Conservation (phyloP, 163 green algal genomes). For the Scenedesmus sp. region DNA sequence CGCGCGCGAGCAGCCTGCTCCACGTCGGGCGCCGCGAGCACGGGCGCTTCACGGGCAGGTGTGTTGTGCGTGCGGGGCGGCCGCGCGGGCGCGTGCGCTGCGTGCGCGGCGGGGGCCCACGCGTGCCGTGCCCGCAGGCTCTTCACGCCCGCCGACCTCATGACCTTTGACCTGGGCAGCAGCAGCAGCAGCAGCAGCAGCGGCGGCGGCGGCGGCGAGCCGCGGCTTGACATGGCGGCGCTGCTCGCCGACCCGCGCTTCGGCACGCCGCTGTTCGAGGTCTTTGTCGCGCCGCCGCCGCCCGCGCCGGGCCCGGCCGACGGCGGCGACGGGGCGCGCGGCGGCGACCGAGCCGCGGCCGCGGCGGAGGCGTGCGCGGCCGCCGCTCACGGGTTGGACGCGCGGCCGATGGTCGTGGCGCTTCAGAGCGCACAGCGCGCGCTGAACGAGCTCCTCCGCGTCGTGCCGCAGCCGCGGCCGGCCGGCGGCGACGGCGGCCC, state of each 20-base stretch:
- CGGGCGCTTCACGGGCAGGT: constrained; percentile 1
- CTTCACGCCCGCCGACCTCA: constrained; percentile 25
- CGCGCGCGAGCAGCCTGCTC: background rate
- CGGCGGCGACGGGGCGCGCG: background rate
- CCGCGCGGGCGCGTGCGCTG: background rate
- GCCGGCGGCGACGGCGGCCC: background rate
- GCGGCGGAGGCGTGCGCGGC: no score
- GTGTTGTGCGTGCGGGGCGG: background rate
- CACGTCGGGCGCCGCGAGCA: constrained; percentile 7
- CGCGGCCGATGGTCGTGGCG: background rate
- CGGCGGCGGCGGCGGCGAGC: background rate
- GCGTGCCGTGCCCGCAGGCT: background rate
- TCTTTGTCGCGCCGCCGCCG: constrained; percentile 13
- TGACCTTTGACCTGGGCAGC: constrained; percentile 17
- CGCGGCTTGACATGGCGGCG: constrained; percentile 22
- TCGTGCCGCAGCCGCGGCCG: background rate
- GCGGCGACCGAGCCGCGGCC: no score
- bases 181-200: constrained; percentile 4
- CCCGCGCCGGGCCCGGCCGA: background rate
- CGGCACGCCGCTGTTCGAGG: constrained; percentile 32
- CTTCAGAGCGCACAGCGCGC: constrained; percentile 32
- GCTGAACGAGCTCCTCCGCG: constrained; percentile 24
- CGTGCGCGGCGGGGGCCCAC: background rate
- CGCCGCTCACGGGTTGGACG: no score
- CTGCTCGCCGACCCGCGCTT: constrained; percentile 21